Conservation (phyloP, 306 rosid species). For the Dicorynia guianensis region DNA sequence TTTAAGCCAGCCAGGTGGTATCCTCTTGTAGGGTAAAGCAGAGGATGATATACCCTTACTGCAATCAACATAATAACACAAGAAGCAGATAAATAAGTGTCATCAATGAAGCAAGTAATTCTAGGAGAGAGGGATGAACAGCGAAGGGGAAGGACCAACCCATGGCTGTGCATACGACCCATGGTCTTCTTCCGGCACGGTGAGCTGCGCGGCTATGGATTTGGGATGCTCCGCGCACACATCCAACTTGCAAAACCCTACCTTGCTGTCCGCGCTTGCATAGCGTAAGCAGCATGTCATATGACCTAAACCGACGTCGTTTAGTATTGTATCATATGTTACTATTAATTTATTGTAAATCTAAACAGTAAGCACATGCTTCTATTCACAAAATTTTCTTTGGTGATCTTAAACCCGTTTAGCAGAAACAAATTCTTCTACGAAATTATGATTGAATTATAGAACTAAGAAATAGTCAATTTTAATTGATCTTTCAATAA, state of each 20-base stretch:
- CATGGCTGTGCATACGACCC: constrained; percentile 95
- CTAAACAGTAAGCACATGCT: no score
- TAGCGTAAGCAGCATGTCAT: not conserved
- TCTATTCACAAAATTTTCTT: no score
- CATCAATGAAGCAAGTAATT: not conserved
- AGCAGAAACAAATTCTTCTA: no score
- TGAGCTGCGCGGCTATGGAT: constrained; percentile 27
- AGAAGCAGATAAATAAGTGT: not conserved
- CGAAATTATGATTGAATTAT: no score
- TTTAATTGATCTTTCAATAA: no score
- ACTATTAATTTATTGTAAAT: no score
- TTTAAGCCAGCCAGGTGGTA: constrained; percentile 89
- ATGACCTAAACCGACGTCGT: constrained; percentile 3
- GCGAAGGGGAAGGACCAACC: constrained; percentile 53
- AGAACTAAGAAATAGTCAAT: no score
- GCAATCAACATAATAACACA: constrained; percentile 10
- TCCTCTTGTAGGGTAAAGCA: constrained; percentile 90
- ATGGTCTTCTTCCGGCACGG: constrained; percentile 36
- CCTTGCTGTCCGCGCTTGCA: no score
- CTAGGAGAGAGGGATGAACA: not conserved
- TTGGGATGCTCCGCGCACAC: not conserved
- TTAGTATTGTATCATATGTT: no score
- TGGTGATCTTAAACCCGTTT: no score
- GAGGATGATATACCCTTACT: constrained; percentile 98
- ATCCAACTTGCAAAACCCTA: constrained; percentile 35